Percentiles rank a stretch among this genome's conserved stretches.
phyloP scores from a whole-genome alignment of 257 asterid genomes.

The Nicotiana tomentosiformis region DNA sequence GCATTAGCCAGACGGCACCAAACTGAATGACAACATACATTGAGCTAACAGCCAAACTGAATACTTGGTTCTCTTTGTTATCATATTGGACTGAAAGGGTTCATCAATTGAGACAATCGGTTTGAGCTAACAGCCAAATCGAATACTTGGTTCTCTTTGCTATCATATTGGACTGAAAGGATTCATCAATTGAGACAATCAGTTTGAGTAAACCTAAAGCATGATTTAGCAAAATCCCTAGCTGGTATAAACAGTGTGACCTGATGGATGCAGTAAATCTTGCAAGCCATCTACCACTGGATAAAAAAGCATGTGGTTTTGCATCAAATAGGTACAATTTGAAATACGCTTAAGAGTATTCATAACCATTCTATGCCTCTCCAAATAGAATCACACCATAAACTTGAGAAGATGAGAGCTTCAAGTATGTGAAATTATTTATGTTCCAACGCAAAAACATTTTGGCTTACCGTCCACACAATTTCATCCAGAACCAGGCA shows the following conservation, averaged over 20 bases:
- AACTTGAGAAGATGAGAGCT: background rate
- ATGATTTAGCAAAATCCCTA: background rate
- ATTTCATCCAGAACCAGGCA: slow-evolving; percentile 98
- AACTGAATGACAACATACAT: background rate
- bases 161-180: background rate
- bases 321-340: background rate
- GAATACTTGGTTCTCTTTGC: background rate
- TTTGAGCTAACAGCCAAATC: background rate
- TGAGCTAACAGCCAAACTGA: background rate
- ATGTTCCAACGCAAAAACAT: background rate
- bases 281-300: background rate
- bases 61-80: background rate
- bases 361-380: background rate
- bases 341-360: background rate
- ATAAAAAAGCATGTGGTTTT: background rate
- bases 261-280: background rate
- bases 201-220: background rate
- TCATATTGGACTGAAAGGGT: background rate
- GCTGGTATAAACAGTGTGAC: background rate
- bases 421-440: background rate
- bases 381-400: background rate
- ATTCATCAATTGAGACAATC: background rate
- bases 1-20: background rate
- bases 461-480: slow-evolving; percentile 77
- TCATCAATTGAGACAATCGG: background rate